Conservation (phyloP, 371 early-diverging fungal genomes). For the Mucor piriformis region DNA sequence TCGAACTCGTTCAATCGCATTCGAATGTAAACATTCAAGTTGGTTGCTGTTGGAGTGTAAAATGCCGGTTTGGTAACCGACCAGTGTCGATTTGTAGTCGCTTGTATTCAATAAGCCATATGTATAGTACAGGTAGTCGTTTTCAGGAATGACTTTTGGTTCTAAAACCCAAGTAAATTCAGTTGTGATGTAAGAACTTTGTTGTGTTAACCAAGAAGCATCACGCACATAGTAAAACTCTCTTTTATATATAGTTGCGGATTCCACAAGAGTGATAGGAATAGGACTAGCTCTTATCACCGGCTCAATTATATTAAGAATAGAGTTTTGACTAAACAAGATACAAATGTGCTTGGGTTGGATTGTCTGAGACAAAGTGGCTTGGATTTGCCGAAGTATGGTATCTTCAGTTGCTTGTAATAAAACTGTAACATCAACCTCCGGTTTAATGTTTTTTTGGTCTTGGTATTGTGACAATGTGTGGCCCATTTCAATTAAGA, state of each 20-base stretch:
- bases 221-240: constrained; percentile 8
- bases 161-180: constrained; percentile 46
- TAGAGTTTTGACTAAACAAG: background rate
- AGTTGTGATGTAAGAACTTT: constrained; percentile 7
- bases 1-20: constrained; percentile 2
- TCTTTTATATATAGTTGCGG: background rate
- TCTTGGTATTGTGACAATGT: background rate
- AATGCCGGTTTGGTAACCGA: constrained; percentile 43
- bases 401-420: background rate
- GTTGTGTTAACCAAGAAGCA: constrained; percentile 29
- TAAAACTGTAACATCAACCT: background rate
- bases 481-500: background rate
- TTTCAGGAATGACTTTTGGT: constrained; percentile 35
- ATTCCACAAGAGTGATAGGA: background rate
- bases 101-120: constrained; percentile 45
- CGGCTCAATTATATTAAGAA: background rate
- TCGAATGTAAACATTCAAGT: background rate
- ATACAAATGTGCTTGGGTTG: constrained; percentile 37
- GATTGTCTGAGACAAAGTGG: constrained; percentile 38
- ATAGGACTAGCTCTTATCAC: background rate
- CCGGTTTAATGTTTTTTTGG: background rate
- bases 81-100: constrained; percentile 39
- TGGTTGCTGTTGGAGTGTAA: constrained; percentile 5
- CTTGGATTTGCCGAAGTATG: constrained; percentile 31
- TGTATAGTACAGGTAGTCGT: constrained; percentile 30